Conservation (phyloP, 2,329 filamentous ascomycete genomes). For the Colletotrichum tropicale region DNA sequence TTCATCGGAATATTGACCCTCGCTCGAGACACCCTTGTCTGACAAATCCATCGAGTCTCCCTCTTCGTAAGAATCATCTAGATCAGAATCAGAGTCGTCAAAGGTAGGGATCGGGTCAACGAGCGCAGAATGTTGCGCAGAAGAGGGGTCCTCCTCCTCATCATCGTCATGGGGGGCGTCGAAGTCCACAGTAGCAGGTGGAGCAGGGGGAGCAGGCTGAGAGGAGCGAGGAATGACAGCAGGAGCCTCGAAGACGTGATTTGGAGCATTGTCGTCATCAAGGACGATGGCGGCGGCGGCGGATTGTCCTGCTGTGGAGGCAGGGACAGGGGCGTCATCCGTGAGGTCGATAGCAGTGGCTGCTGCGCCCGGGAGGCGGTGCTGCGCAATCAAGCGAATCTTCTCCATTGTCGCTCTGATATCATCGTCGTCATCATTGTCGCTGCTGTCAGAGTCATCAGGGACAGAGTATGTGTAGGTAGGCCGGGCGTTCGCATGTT, state of each 20-base stretch:
- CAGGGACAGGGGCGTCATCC: not conserved
- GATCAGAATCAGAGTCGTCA: not conserved
- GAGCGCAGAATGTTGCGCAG: not conserved
- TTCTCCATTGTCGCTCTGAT: slow-evolving; percentile 3
- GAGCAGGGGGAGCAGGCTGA: not conserved
- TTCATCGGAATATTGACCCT: not conserved
- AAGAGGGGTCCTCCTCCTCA: not conserved
- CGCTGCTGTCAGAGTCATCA: slow-evolving; percentile 42
- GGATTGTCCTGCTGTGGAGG: not conserved
- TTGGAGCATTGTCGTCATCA: not conserved
- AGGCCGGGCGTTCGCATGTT: not conserved
- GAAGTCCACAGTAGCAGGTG: not conserved
- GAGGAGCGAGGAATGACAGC: not conserved
- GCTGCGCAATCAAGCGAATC: not conserved
- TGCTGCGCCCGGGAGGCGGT: not conserved
- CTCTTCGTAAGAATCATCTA: not conserved
- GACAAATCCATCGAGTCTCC: not conserved
- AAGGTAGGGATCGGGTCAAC: not conserved
- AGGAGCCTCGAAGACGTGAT: not conserved
- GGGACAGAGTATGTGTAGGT: slow-evolving; percentile 47
- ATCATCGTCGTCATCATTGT: slow-evolving; percentile 26
- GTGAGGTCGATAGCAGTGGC: slow-evolving; percentile 7
- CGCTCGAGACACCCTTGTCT: not conserved
- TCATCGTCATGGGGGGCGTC: slow-evolving; percentile 8
- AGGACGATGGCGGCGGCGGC: not conserved